Percentiles rank a stretch among this genome's conserved stretches.
Evolutionary conservation across 2,329 filamentous ascomycete species (phyloP).

Genomic region (Davidsoniella neocaledoniae): DNA sequence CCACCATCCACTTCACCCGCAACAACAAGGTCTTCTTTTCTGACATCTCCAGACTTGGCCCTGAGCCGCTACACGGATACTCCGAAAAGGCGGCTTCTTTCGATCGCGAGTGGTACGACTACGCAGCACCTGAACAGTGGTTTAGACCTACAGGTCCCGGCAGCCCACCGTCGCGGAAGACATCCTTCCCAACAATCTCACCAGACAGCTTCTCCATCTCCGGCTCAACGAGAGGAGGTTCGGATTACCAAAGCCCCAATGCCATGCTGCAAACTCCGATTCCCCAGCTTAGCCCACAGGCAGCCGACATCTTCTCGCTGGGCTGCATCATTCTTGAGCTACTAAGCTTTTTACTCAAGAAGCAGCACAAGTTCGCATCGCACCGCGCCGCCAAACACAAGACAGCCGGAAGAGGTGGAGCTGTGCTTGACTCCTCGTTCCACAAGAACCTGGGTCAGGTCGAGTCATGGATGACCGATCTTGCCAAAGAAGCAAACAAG

Average conservation of each 20-base stretch:
- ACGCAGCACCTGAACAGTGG: conserved; percentile 53
- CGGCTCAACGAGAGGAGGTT: conserved; percentile 13
- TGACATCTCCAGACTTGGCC: conserved; percentile 37
- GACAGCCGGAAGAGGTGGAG: conserved; percentile 37
- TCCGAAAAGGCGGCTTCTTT: conserved; percentile 31
- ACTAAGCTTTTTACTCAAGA: conserved; percentile 51
- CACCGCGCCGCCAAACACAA: conserved; percentile 52
- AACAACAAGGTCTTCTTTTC: conserved; percentile 51
- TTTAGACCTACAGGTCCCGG: conserved; percentile 24
- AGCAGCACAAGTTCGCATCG: conserved; percentile 45
- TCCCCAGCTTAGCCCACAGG: conserved; percentile 33
- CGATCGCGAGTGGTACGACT: conserved; percentile 55
- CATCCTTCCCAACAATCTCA: conserved; percentile 19
- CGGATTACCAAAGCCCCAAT: conserved; percentile 16
- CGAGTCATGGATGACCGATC: conserved; percentile 46
- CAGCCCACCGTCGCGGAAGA: conserved; percentile 18
- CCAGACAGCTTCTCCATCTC: conserved; percentile 24
- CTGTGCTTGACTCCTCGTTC: conserved; percentile 52
- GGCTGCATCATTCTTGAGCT: conserved; percentile 59
- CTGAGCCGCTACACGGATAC: conserved; percentile 25
- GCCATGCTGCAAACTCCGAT: conserved; percentile 23
- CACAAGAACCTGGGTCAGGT: conserved; percentile 55
- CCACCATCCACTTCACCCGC: conserved; percentile 49
- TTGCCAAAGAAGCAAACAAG: conserved; percentile 42
- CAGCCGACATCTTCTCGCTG: conserved; percentile 56